Conservation (phyloP, 495 filamentous ascomycete species). For the Aspergillus ostianus region DNA sequence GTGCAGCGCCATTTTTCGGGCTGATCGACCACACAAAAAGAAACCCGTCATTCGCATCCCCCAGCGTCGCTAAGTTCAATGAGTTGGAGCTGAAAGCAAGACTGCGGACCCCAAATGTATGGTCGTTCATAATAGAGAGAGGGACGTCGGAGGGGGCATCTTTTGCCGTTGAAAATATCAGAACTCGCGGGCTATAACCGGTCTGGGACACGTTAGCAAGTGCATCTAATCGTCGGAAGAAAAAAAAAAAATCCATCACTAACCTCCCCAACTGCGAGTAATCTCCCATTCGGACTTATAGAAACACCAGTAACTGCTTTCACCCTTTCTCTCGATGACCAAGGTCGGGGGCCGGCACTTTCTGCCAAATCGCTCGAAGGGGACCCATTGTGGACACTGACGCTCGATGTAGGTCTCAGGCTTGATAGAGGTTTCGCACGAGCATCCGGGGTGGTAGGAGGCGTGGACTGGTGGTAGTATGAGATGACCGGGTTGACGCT, state of each 20-base stretch:
- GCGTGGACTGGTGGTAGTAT: slow-evolving; percentile 62
- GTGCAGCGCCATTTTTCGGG: slow-evolving; percentile 76
- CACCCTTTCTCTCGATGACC: slow-evolving; percentile 84
- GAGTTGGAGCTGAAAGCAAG: slow-evolving; percentile 89
- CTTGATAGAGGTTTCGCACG: slow-evolving; percentile 35
- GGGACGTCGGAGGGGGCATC: slow-evolving; percentile 78
- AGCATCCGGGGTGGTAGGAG: slow-evolving; percentile 45
- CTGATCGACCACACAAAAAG: slow-evolving; percentile 89
- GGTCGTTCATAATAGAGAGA: slow-evolving; percentile 81
- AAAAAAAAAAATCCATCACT: slow-evolving; percentile 13
- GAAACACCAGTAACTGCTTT: slow-evolving; percentile 96
- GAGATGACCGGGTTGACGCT: slow-evolving; percentile 58
- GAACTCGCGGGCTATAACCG: slow-evolving; percentile 86
- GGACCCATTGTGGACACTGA: slow-evolving; percentile 29
- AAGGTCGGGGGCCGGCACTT: slow-evolving; percentile 62
- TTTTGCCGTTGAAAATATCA: slow-evolving; percentile 78
- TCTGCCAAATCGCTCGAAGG: slow-evolving; percentile 55
- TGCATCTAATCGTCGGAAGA: background rate
- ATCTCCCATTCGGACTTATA: slow-evolving; percentile 84
- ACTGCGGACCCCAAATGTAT: slow-evolving; percentile 83
- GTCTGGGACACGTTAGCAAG: slow-evolving; percentile 48
- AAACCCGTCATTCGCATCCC: slow-evolving; percentile 88
- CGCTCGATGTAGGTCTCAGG: slow-evolving; percentile 30
- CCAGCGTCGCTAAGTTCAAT: slow-evolving; percentile 83
- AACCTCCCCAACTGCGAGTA: slow-evolving; percentile 88